Base-by-base conservation (phyloP, 2,329 filamentous ascomycete species). In the Scopulariopsis brevicaulis region DNA sequence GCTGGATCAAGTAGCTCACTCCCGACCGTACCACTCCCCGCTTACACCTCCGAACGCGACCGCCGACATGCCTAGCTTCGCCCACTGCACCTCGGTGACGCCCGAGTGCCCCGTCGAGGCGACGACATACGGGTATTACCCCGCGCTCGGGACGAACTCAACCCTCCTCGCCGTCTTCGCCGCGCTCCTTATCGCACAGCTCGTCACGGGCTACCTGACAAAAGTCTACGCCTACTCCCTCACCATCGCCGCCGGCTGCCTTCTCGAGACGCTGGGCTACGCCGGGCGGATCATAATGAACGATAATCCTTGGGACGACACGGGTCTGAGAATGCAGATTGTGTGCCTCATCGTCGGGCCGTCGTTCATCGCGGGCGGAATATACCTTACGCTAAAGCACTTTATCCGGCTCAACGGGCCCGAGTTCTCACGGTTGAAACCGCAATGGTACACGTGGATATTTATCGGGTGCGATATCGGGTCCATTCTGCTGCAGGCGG, bases 331-430 rank as follows among this genome's bases (percentile, higher is more conserved):
- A 58, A 78, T 83, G 50, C 82, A 85, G 66, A 78, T 84, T 40
- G 76, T 80, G 64, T 81, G 78, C 62, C 73, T 89, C 59, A 87
- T 84, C 3, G 77, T 87, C 59, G 84, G 74, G 0, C 84, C 85
- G 0, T 83, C 83, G 1, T 87, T 86, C 65, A 74, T 86, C 65
- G 78, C 82, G 11, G 84, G 82, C 0, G 81, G 76, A 1, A 77
- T 87, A 40, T 88, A 87, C 65, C 71, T 87, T 55, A 84, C 80
- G 60, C 70, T 87, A 53, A 66, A 75, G 14, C 69, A 73, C 51
- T 77, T 80, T 60, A 76, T 80, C 10, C 68, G 69, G 53, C 73
- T 70, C 0, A 77, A 77, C 62, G 77, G 77, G 0, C 67, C 72
- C 0, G 72, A 77, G 64, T 76, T 78, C 64, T 78, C 75, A n/a